Conservation (phyloP, 2,329 filamentous ascomycete genomes). For the Dactylellina sp. region DNA sequence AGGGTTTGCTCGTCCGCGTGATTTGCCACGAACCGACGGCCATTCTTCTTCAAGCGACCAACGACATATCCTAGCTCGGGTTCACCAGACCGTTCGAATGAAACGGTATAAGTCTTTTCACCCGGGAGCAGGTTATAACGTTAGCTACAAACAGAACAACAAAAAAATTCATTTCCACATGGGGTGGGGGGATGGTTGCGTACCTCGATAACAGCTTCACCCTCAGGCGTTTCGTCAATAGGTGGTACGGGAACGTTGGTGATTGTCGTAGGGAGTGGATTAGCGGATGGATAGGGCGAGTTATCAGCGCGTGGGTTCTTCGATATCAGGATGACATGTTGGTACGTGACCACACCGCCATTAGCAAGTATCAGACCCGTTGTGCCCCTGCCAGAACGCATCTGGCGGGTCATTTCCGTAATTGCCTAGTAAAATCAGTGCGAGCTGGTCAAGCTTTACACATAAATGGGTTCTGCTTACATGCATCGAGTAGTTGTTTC, state of each 20-base stretch:
- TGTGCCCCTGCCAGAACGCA: constrained; percentile 66
- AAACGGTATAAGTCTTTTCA: constrained; percentile 71
- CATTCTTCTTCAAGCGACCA: constrained; percentile 67
- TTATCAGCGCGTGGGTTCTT: constrained; percentile 63
- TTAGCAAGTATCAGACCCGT: constrained; percentile 74
- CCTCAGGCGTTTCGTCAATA: constrained; percentile 66
- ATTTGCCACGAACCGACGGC: constrained; percentile 71
- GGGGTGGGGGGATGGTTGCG: constrained; percentile 52
- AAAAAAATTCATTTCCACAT: too few relatives aligned
- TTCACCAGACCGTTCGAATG: constrained; percentile 68
- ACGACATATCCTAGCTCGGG: constrained; percentile 68
- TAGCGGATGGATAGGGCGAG: constrained; percentile 66
- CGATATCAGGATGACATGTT: constrained; percentile 73
- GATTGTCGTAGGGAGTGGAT: constrained; percentile 66
- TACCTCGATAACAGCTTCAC: constrained; percentile 70
- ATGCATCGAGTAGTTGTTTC: constrained; percentile 79
- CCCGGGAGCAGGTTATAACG: not conserved
- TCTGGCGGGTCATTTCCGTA: constrained; percentile 69
- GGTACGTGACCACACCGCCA: constrained; percentile 74
- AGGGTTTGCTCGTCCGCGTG: constrained; percentile 68
- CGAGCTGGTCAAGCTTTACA: not conserved
- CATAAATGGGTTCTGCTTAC: constrained; percentile 62
- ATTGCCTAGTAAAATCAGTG: constrained; percentile 64
- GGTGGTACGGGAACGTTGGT: constrained; percentile 64
- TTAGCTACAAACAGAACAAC: constrained; percentile 46